Evolutionary conservation across 176 grass and related monocot species (phyloP).

Genomic region (Echinochloa phyllopogon): DNA sequence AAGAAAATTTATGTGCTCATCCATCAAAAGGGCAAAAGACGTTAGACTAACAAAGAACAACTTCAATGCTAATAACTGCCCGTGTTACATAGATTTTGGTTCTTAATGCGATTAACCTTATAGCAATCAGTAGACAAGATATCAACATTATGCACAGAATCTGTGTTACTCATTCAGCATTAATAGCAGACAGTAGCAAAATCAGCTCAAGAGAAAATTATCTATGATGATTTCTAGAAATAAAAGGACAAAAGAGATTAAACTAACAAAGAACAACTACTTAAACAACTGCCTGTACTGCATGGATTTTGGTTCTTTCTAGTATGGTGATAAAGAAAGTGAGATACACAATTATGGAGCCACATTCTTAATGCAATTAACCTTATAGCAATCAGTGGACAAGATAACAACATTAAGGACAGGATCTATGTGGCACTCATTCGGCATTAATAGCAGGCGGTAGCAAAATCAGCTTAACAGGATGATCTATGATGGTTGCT

Average conservation of each 20-base stretch:
- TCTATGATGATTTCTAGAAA: not conserved
- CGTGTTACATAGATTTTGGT: not conserved
- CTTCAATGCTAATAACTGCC: constrained; percentile 10
- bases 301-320: not conserved
- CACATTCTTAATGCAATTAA: not conserved
- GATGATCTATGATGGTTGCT: not conserved
- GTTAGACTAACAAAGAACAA: not conserved
- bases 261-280: too few relatives aligned
- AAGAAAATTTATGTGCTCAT: not conserved
- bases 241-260: too few relatives aligned
- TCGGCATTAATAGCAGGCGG: not conserved
- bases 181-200: not conserved
- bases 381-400: not conserved
- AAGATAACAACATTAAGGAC: not conserved
- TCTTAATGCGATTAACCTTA: not conserved
- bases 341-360: not conserved
- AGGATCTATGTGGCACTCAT: not conserved
- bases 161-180: not conserved
- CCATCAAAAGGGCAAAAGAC: not conserved
- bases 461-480: not conserved
- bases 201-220: not conserved
- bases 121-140: not conserved
- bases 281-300: too few relatives aligned
- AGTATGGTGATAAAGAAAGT: not conserved
- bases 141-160: not conserved